These are phyloP conservation scores for Flueggea neowawraea DNA, from an alignment of 441 rosid genomes.

Conservation along the genomic window DNA sequence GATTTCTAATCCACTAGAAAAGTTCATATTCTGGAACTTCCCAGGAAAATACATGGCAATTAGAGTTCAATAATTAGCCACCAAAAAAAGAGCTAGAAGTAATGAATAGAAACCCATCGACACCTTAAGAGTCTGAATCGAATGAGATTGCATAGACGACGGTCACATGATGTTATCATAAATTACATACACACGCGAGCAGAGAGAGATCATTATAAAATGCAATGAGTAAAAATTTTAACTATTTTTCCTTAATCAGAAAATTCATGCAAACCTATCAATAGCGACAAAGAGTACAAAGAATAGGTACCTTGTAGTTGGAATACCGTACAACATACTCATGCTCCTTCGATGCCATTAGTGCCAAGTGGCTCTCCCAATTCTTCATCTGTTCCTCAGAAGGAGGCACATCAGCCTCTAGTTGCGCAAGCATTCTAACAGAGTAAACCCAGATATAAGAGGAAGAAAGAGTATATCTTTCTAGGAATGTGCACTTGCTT, in stretches of 20 bases:
- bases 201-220: background rate
- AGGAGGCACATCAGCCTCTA: slow-evolving; percentile 82
- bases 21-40: too few species aligned
- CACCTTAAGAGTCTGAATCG: too few species aligned
- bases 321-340: slow-evolving; percentile 81
- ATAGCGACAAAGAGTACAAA: background rate
- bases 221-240: background rate
- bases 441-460: slow-evolving; percentile 7
- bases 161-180: too few species aligned
- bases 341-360: slow-evolving; percentile 91
- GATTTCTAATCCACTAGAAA: too few species aligned
- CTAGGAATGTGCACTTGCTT: background rate
- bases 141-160: too few species aligned
- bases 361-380: slow-evolving; percentile 89
- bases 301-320: slow-evolving; percentile 67
- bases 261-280: background rate
- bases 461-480: background rate
- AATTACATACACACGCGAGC: too few species aligned
- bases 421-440: slow-evolving; percentile 77
- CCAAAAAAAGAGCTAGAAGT: too few species aligned
- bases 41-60: too few species aligned
- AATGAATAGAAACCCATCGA: too few species aligned
- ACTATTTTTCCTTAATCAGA: background rate
- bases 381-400: slow-evolving; percentile 86
- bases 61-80: too few species aligned